Evolutionary conservation across 257 asterid species (phyloP), one percentile per base, ranked within the genome.

Genomic region (Lantana camara): DNA sequence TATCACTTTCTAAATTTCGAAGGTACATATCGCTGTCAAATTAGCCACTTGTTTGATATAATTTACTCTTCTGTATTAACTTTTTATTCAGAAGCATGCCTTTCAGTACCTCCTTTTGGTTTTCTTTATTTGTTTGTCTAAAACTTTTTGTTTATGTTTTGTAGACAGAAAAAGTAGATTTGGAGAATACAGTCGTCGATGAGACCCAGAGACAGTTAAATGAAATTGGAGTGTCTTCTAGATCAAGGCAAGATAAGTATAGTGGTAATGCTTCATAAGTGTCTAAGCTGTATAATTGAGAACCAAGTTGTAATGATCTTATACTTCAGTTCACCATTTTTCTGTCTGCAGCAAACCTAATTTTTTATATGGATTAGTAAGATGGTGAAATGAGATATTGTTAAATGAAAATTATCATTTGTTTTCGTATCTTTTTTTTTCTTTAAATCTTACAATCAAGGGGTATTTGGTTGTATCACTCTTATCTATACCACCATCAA

Each of bases 91-190:
- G 38, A 64, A 56, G 59, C 30, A 9, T 48, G 61, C 6, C 46
- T 51, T 34, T 35, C 1, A 35, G 63, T 42, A 1, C 60, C 57
- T 63, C 16, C 37, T 21, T 47, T 34, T 24, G 46, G 41, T 65
- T 58, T 71, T 53, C 60, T 11, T 30, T 46, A n/a, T 57, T 60
- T 58, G 30, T 57, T 70, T 63, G 65, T 53, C 74, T 69, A 48
- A 81, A 68, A 58, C 42, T 15, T 61, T 48, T 38, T 61, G 38
- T 57, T n/a, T 46, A 9, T 59, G 60, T 53, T 81, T 46, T 85
- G 75, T 81, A 94, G 99, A 85, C 99, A 63, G 99, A 94, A 79
- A 94, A 90, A 49, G 99, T 94, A 29, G 99, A 94, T 73, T 72
- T 94, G 80, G 99, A 94, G 83, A 86, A 94, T 70, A 90, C 99